Base-by-base conservation (phyloP, 140 eudicot genomes). In the Senecio squalidus region DNA sequence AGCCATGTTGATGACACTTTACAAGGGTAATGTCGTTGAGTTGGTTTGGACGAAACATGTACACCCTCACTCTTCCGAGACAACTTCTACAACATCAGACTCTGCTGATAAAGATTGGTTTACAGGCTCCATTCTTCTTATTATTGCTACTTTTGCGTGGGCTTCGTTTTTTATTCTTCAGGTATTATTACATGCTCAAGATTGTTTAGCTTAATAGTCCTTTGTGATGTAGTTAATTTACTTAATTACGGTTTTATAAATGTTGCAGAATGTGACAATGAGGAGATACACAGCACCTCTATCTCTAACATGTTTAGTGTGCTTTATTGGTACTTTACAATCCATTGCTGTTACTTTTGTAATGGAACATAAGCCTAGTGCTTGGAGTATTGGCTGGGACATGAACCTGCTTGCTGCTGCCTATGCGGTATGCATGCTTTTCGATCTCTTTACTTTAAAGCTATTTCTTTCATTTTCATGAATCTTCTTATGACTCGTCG, bases 361-460 rank as follows among this genome's bases (percentile, higher is more conserved):
- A 47, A 88, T 82, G 96, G 99, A 93, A 46, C 99, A 88, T 70
- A 84, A 58, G 56, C 76, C 99, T 26, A 52, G 38, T 70, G 96
- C 73, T 61, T 93, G 96, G 99, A 48, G 62, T 41, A 93, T 93
- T 76, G 99, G 99, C 27, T 88, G 78, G 74, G 99, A 93, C 78
- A 88, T 88, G 95, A 92, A 92, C 74, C 87, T 92, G 27, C 82
- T 92, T 27, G 96, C 99, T 66, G 99, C 99, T 70, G 99, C 99
- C 74, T 93, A 93, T 76, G 99, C 99, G 58, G 99, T 93, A 80
- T 33, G 78, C 59, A 26, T 27, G 48, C n/a, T n/a, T 30, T 11
- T 38, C 33, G 26, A 49, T 73, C 60, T 73, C 25, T 59, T 34
- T 34, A 7, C 13, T 34, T 14, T 34, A 11, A 7, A 33, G 8